Base-by-base conservation (phyloP, 2,329 filamentous ascomycete genomes). In the Seiridium unicorne region DNA sequence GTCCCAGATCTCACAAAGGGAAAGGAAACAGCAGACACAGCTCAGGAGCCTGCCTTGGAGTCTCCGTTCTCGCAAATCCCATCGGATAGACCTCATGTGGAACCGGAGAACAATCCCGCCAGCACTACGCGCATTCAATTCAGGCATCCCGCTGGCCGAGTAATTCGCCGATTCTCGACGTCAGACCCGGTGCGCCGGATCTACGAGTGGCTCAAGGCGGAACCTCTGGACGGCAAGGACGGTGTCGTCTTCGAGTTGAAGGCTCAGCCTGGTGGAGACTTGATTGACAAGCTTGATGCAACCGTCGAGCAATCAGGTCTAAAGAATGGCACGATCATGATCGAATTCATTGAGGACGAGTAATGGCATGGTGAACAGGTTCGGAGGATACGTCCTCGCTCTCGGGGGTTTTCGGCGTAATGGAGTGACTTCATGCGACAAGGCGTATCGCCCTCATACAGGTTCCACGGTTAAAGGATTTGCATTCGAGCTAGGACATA, bases 191-290 rank as follows among this genome's bases (percentile, higher is more conserved):
- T 99, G 10, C 84, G 87, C 59, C 86, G 91, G 10, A 88, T 99
- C 51, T 99, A 94, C 74, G 95, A 99, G 77, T 99, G 93, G 92
- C 86, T 99, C 65, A 99, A 98, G 78, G 89, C 93, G 0, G 87
- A 90, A 61, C 91, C 93, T 1, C 75, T 96, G 54, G 89, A 93
- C 65, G 92, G 90, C 68, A 94, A 92, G 74, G 84, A 85, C 36
- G 91, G 89, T 0, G 75, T 89, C 10, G 84, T 86, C 63, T 99
- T 99, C 76, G 94, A 98, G 73, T 83, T 99, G 65, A 93, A 95
- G 73, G 86, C 86, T 63, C 90, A 96, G 86, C 84, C 84, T 0
- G 79, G 80, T 62, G 92, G 93, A 71, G 95, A 99, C 69, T 77
- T 99, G 61, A 89, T 97, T 47, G 88, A 90, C 18, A 77, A 81